These are phyloP conservation scores for Rauvolfia tetraphylla DNA, from an alignment of 257 asterid species.

Conservation along the genomic window DNA sequence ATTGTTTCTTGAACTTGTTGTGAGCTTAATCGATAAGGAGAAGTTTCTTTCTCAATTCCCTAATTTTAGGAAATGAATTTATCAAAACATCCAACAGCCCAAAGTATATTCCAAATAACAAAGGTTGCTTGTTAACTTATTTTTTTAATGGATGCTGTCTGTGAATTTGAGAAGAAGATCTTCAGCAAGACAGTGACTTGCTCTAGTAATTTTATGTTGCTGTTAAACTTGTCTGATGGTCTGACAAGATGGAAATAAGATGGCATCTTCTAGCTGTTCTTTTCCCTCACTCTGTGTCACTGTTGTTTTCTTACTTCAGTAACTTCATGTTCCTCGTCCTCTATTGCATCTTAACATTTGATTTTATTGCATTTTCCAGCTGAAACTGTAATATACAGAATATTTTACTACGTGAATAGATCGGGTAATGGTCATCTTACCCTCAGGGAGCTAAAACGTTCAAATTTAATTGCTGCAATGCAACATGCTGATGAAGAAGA, in stretches of 20 bases:
- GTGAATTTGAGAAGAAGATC: not conserved
- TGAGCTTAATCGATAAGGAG: not conserved
- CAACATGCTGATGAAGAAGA: slow-evolving; percentile 99
- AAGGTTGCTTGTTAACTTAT: not conserved
- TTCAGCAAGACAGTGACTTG: not conserved
- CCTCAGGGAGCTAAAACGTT: slow-evolving; percentile 89
- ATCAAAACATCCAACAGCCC: not conserved
- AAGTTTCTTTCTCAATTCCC: not conserved
- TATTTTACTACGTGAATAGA: slow-evolving; percentile 97
- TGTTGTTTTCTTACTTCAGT: not conserved
- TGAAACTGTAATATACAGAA: slow-evolving; percentile 96
- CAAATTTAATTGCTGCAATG: slow-evolving; percentile 88
- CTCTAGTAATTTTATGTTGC: not conserved
- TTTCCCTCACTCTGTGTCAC: too few relatives aligned
- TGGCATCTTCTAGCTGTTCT: not conserved
- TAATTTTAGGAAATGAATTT: not conserved
- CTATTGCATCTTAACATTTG: slow-evolving; percentile 34
- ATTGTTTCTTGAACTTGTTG: not conserved
- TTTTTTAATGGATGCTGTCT: not conserved
- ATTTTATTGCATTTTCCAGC: slow-evolving; percentile 69
- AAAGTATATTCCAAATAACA: not conserved
- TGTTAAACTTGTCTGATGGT: not conserved
- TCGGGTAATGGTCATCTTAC: slow-evolving; percentile 87
- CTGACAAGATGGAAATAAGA: not conserved
- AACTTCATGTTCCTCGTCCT: slow-evolving; percentile 4